Evolutionary conservation across 495 filamentous ascomycete genomes (phyloP).

Genomic region (Podospora anserina): DNA sequence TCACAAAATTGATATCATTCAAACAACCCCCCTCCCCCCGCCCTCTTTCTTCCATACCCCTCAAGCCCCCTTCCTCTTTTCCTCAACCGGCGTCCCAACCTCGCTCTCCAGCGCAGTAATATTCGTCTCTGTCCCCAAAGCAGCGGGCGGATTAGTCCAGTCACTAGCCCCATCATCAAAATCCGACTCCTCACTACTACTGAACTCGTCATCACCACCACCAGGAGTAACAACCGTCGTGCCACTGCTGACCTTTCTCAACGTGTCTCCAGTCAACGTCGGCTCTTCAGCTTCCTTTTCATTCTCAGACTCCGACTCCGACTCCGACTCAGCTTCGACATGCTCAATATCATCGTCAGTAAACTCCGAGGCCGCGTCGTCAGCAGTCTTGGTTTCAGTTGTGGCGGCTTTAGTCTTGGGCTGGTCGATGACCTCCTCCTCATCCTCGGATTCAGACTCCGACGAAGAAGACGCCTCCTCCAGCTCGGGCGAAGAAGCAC

Average conservation of each 20-base stretch:
- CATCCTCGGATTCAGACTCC: not conserved
- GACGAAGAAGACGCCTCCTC: not conserved
- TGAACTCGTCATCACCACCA: constrained; percentile 9
- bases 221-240: constrained; percentile 55
- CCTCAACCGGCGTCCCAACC: constrained; percentile 9
- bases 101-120: constrained; percentile 7
- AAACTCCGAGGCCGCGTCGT: not conserved
- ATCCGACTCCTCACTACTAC: constrained; percentile 13
- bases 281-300: not conserved
- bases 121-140: constrained; percentile 24
- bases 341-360: constrained; percentile 12
- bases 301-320: not conserved
- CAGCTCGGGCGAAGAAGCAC: not conserved
- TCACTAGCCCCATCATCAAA: constrained; percentile 36
- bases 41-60: not conserved
- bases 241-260: constrained; percentile 32
- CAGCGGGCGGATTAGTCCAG: constrained; percentile 36
- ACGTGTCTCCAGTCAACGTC: not conserved
- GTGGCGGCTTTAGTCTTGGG: not conserved
- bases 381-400: not conserved
- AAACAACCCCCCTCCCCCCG: not conserved
- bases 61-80: constrained; percentile 9
- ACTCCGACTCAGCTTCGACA: constrained; percentile 7
- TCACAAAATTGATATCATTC: not conserved
- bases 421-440: not conserved